These are phyloP conservation scores for Botryotinia narcissicola DNA, from an alignment of 2,329 filamentous ascomycete species.

Conservation along the genomic window DNA sequence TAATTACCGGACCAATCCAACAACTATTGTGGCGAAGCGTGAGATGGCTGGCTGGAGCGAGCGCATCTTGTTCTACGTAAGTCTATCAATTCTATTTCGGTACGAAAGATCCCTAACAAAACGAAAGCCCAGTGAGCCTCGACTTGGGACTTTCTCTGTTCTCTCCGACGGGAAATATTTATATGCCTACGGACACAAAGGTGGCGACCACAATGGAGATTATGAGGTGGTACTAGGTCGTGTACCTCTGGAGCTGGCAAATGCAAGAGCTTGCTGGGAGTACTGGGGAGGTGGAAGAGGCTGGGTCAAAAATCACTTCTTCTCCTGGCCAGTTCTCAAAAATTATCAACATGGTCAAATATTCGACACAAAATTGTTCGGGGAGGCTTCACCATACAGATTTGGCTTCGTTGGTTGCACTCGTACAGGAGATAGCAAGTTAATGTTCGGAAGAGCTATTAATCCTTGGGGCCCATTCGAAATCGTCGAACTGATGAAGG, in stretches of 20 bases:
- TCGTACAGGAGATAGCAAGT: constrained; percentile 23
- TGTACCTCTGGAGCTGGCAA: constrained; percentile 10
- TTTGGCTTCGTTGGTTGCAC: constrained; percentile 27
- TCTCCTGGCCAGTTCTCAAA: constrained; percentile 20
- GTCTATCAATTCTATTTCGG: neutral
- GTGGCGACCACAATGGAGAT: constrained; percentile 20
- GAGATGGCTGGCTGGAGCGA: constrained; percentile 4
- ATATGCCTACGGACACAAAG: constrained; percentile 28
- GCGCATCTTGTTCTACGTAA: constrained; percentile 13
- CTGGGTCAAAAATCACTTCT: constrained; percentile 20
- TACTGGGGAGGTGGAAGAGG: constrained; percentile 21
- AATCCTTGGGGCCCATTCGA: constrained; percentile 27
- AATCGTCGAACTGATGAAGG: constrained; percentile 20
- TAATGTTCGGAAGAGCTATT: constrained; percentile 26
- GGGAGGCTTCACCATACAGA: constrained; percentile 20
- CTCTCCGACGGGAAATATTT: constrained; percentile 19
- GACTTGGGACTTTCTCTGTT: constrained; percentile 25
- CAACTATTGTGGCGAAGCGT: constrained; percentile 13
- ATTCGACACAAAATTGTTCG: constrained; percentile 28
- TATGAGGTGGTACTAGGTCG: constrained; percentile 26
- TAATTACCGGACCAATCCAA: constrained; percentile 9
- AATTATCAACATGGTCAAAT: constrained; percentile 29
- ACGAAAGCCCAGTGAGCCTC: constrained; percentile 22
- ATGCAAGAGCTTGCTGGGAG: constrained; percentile 19
- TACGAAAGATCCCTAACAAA: neutral